Evolutionary conservation across 257 asterid genomes (phyloP), one percentile per base, ranked within the genome.

Genomic region (Solanum chiquidenum): DNA sequence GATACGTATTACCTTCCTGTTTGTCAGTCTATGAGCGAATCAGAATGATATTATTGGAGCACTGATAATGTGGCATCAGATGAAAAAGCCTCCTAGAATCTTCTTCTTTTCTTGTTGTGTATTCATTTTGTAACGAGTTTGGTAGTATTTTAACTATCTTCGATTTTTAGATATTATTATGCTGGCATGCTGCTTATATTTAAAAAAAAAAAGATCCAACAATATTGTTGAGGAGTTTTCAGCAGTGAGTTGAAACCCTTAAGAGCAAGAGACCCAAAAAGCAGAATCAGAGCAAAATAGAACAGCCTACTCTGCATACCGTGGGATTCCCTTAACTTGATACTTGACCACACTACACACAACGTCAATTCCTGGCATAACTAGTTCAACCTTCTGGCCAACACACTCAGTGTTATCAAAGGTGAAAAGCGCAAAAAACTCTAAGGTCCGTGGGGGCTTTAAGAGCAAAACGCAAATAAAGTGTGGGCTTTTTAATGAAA

Each of bases 1-100:
- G 99, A 97, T 94, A 94, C 96, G 33, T 97, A 97, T 92, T 91
- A 91, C 93, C 99, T 97, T 88, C 98, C 99, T 42, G 98, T 95
- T 91, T 95, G 98, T 92, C 96, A 95, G 86, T 73, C 92, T 89
- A 84, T 38, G 44, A 93, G 93, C 23, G 98, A 94, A 88, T 88
- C 96, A 71, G 96, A 94, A 42, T 95, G 91, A 94, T 76, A 37
- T 85, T 74, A 49, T 49, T 76, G 86, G 69, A 82, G 20, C 71
- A 29, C 44, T 1, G 44, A 49, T 82, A 3, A 82, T 82, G 42
- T 29, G 7, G 69, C 40, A 20, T 3, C 85, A 82, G 68, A 82
- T 49, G 29, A 82, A 58, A 58, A 58, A 82, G 4, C 64, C 69
- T 52, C 86, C 86, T 49, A 49, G 2, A 7, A 33, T 82, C 37